A percentile compares a stretch with the other conserved stretches of the same genome.
phyloP scores from a whole-genome alignment of 331 rosid species.

The Acacia concinna region DNA sequence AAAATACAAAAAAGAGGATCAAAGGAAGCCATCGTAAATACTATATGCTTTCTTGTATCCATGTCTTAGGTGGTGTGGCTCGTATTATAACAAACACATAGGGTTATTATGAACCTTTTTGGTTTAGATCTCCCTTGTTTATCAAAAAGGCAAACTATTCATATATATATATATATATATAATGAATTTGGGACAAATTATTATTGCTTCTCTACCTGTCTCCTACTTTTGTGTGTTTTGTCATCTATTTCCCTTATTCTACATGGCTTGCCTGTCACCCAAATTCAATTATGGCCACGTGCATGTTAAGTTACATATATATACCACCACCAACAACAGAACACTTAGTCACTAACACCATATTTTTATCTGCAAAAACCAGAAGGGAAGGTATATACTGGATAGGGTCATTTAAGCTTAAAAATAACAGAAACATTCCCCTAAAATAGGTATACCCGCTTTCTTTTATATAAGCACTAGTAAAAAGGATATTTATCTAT shows the following conservation, averaged over 20 bases:
- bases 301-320: conserved; percentile 34
- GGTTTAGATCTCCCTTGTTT: conserved; percentile 29
- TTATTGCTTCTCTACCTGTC: conserved; percentile 29
- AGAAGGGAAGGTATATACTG: background rate
- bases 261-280: conserved; percentile 25
- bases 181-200: conserved; percentile 21
- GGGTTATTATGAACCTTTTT: conserved; percentile 32
- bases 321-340: background rate
- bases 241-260: conserved; percentile 15
- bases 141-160: conserved; percentile 8
- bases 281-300: conserved; percentile 35
- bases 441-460: background rate
- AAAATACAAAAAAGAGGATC: background rate
- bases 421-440: background rate
- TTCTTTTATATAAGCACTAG: background rate
- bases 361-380: background rate
- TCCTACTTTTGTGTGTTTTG: conserved; percentile 30
- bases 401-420: background rate
- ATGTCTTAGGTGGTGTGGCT: background rate
- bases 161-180: background rate
- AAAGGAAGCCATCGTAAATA: background rate
- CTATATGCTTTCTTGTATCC: background rate
- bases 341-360: background rate
- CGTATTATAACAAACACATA: background rate
- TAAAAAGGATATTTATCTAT: background rate